Conservation (phyloP, 1,139 yeast genomes). For the Candida labiduridarum region DNA sequence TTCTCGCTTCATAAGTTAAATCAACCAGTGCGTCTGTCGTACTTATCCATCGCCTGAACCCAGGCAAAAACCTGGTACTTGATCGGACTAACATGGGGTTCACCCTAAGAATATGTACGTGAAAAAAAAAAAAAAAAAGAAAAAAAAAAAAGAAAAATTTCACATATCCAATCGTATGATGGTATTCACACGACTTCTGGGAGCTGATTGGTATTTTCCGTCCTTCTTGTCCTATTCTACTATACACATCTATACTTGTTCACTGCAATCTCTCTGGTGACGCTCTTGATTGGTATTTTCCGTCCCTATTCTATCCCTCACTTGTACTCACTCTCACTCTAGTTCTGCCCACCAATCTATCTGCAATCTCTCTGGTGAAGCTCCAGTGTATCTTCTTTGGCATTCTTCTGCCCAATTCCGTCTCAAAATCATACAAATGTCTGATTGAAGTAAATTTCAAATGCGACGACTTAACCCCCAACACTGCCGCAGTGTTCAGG, state of each 20-base stretch:
- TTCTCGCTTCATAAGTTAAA: conserved; percentile 7
- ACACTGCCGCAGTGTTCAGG: conserved; percentile 72
- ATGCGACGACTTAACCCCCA: conserved; percentile 83
- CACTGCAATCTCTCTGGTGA: too few relatives aligned
- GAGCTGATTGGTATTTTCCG: not conserved
- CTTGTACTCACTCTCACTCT: conserved; percentile 15
- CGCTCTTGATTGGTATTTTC: too few relatives aligned
- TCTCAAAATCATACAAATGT: conserved; percentile 81
- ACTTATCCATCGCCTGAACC: too few relatives aligned
- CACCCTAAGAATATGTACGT: too few relatives aligned
- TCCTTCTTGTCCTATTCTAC: not conserved
- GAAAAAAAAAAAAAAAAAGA: too few relatives aligned
- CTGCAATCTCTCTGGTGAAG: conserved; percentile 72
- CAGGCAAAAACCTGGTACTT: too few relatives aligned
- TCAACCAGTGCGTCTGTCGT: not conserved
- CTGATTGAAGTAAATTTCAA: conserved; percentile 73
- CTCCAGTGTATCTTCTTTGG: conserved; percentile 90
- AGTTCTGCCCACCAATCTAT: conserved; percentile 81
- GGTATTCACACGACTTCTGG: too few relatives aligned
- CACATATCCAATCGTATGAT: too few relatives aligned
- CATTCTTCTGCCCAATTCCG: conserved; percentile 78
- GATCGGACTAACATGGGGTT: too few relatives aligned
- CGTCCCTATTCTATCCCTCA: too few relatives aligned
- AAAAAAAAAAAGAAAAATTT: too few relatives aligned
- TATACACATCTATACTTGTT: not conserved